Base-by-base conservation (phyloP, 495 filamentous ascomycete species). In the Neohortaea acidophila region DNA sequence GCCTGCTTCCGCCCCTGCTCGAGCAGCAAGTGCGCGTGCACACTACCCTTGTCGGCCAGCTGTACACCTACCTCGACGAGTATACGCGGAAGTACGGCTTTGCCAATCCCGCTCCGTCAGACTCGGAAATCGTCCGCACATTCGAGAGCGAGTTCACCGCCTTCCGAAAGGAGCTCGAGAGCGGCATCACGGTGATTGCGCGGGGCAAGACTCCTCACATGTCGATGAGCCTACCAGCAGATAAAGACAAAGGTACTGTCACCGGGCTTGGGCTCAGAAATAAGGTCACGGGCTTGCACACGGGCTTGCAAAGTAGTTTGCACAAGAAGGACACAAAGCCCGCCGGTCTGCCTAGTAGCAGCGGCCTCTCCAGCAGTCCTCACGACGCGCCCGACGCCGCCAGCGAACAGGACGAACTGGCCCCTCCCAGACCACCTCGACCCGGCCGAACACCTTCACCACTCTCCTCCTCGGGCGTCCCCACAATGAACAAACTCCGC, bases 41-140 rank as follows among this genome's bases (percentile, higher is more conserved):
- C 50, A 89, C 87, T 55, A 71, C 73, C 27, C 64, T 96, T 19
- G 68, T 94, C 2, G 86, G 73, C 0, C 65, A 89, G 39, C 79
- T 81, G 47, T 96, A 96, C 59, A 93, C 86, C 9, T 64, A 75
- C 0, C 62, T 94, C 2, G 75, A 84, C 53, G 73, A 73, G 41
- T 94, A 81, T 57, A 83, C 80, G 44, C 62, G 77, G 38, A 70
- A 79, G 18, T 63, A 74, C 39, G 63, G 69, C 8, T 82, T 87
- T 51, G 76, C 77, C 1, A 79, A 76, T 7, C 79, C 81, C 11
- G 70, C 83, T 0, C 79, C 80, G 0, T 57, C 77, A 1, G 77
- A 82, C 65, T 72, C 76, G 15, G 70, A 79, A 23, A 70, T 92
- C 0, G 62, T 91, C 33, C 56, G 71, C 1, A 62, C 67, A 30